Evolutionary conservation across 352 stramenopile species (phyloP).

Genomic region (Phytophthora europaea): DNA sequence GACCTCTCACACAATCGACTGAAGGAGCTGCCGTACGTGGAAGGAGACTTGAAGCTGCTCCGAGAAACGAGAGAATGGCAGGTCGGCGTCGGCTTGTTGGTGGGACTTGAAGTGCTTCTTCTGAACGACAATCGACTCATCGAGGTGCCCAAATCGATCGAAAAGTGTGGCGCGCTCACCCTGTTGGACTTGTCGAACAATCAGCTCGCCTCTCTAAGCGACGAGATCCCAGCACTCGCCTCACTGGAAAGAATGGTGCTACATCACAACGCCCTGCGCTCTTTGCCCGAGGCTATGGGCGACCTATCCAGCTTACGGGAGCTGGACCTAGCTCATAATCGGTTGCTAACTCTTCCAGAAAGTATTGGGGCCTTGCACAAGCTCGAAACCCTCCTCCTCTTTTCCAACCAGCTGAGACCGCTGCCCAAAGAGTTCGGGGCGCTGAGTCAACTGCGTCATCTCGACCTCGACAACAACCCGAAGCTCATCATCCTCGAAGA

Average conservation of each 20-base stretch:
- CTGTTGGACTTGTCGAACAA: conserved; percentile 70
- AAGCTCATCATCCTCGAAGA: conserved; percentile 46
- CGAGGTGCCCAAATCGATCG: conserved; percentile 57
- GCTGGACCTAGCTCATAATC: conserved; percentile 55
- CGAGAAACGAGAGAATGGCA: conserved; percentile 81
- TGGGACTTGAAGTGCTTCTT: conserved; percentile 47
- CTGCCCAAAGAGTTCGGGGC: conserved; percentile 54
- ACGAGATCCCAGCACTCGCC: conserved; percentile 53
- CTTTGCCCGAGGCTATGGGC: conserved; percentile 56
- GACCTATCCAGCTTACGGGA: conserved; percentile 48
- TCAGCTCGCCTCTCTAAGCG: conserved; percentile 38
- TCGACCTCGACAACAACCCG: conserved; percentile 58
- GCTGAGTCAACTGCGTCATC: conserved; percentile 30
- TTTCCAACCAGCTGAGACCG: conserved; percentile 54
- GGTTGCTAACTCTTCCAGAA: conserved; percentile 48
- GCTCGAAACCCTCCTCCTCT: conserved; percentile 50
- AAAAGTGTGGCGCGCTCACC: conserved; percentile 53
- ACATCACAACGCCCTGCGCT: conserved; percentile 51
- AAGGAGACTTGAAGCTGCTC: conserved; percentile 62
- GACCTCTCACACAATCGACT: conserved; percentile 69
- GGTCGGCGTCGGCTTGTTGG: conserved; percentile 59
- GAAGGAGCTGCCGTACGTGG: conserved; percentile 49
- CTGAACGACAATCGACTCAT: conserved; percentile 68
- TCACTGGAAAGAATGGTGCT: conserved; percentile 50
- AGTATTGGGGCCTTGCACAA: conserved; percentile 50